A percentile compares a stretch with the other conserved stretches of the same genome.
phyloP scores from a whole-genome alignment of 352 stramenopile genomes.

The Globisporangium megalacanthum region DNA sequence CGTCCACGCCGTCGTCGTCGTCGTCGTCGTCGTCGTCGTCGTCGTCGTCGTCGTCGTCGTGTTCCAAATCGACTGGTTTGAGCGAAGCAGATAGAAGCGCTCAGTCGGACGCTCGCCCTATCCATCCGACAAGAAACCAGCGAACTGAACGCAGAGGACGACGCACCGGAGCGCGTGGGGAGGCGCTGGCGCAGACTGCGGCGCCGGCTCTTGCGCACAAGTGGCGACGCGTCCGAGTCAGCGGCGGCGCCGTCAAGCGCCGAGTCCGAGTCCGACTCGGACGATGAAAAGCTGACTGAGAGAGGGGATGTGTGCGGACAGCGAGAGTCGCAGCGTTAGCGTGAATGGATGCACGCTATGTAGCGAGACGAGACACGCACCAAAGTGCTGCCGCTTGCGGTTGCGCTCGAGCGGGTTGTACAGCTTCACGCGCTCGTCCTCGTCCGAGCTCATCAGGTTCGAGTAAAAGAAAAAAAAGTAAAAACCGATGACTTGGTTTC shows the following conservation, averaged over 20 bases:
- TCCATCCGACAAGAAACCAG: neutral
- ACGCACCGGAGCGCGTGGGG: conserved; percentile 11
- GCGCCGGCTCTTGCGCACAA: conserved; percentile 15
- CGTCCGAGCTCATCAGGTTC: conserved; percentile 34
- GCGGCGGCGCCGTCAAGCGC: conserved; percentile 10
- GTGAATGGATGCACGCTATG: neutral
- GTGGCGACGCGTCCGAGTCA: conserved; percentile 14
- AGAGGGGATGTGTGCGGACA: neutral
- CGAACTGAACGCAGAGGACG: conserved; percentile 1
- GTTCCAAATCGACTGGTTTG: neutral
- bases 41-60: conserved; percentile 25
- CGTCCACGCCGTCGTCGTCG: conserved; percentile 27
- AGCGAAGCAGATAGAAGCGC: too few relatives aligned
- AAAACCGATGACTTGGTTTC: neutral
- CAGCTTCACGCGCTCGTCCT: conserved; percentile 56
- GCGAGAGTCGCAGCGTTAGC: neutral
- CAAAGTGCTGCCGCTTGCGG: conserved; percentile 57
- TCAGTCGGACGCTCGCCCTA: too few relatives aligned
- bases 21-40: conserved; percentile 22
- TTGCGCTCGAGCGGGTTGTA: conserved; percentile 68
- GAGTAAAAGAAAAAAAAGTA: neutral
- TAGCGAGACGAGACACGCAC: conserved; percentile 19
- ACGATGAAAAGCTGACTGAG: conserved; percentile 32
- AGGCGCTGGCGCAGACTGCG: conserved; percentile 11
- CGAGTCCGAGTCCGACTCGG: conserved; percentile 28